phyloP scores from a whole-genome alignment of 257 asterid species.

The Primulina huaijiensis region DNA sequence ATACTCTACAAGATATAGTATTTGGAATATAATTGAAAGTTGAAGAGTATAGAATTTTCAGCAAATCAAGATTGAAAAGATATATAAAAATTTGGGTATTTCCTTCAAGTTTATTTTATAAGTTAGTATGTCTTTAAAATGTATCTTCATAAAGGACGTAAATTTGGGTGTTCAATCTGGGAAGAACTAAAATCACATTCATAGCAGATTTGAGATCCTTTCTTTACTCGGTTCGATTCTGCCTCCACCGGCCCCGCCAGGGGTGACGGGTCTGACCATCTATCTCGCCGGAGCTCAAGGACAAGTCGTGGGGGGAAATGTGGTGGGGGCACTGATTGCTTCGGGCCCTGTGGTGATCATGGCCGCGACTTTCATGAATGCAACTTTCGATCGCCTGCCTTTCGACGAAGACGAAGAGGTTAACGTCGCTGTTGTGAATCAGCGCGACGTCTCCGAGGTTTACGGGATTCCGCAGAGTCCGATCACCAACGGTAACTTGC shows the following conservation, averaged over 20 bases:
- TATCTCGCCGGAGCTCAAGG: conserved; percentile 85
- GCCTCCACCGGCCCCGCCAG: conserved; percentile 90
- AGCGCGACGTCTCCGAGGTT: conserved; percentile 50
- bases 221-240: conserved; percentile 75
- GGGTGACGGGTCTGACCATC: conserved; percentile 70
- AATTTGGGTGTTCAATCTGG: no score
- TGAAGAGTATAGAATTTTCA: neutral
- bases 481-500: conserved; percentile 51
- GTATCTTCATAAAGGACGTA: no score
- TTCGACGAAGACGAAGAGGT: conserved; percentile 57
- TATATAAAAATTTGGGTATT: no score
- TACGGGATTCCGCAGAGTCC: conserved; percentile 65
- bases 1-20: no score
- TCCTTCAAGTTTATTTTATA: neutral
- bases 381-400: conserved; percentile 75
- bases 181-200: conserved; percentile 57
- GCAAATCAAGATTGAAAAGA: neutral
- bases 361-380: conserved; percentile 88
- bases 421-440: conserved; percentile 23
- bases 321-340: conserved; percentile 75
- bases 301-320: conserved; percentile 86
- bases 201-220: conserved; percentile 74
- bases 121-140: neutral
- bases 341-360: conserved; percentile 92
- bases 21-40: neutral